phyloP scores from a whole-genome alignment of 1,284 basidiomycete species.

The Ustilago tritici region DNA sequence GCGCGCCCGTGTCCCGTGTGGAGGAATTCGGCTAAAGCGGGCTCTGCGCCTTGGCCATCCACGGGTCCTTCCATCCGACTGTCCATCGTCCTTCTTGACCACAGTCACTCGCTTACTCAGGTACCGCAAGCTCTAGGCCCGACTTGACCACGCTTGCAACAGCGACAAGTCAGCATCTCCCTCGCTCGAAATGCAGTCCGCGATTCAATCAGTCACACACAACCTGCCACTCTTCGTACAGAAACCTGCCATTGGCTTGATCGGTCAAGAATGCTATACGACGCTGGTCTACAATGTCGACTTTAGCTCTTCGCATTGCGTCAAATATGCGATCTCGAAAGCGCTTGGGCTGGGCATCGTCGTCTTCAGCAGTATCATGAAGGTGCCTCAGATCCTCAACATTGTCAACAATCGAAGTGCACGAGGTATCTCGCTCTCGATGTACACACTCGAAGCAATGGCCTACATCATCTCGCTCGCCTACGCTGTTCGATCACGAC shows the following conservation, averaged over 20 bases:
- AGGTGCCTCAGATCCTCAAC: constrained; percentile 84
- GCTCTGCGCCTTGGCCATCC: constrained; percentile 1
- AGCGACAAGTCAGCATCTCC: not conserved
- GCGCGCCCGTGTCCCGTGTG: not conserved
- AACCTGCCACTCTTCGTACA: constrained; percentile 82
- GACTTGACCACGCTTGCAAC: not conserved
- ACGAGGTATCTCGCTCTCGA: constrained; percentile 78
- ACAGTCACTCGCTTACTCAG: not conserved
- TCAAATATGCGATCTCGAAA: constrained; percentile 92
- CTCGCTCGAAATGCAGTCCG: constrained; percentile 71
- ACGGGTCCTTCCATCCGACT: not conserved
- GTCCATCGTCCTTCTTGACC: not conserved
- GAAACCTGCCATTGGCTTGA: constrained; percentile 82
- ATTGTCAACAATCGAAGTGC: constrained; percentile 77
- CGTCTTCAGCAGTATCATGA: constrained; percentile 91
- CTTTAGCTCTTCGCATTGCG: constrained; percentile 82
- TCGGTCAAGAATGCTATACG: constrained; percentile 87
- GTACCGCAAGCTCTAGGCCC: not conserved
- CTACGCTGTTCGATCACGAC: constrained; percentile 83
- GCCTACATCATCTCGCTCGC: constrained; percentile 84
- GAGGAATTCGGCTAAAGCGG: not conserved
- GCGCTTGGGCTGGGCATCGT: constrained; percentile 92
- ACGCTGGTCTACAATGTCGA: constrained; percentile 89
- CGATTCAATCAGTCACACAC: constrained; percentile 70
- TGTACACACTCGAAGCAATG: constrained; percentile 76